phyloP scores from a whole-genome alignment of 441 rosid genomes.

The Populus hybrid region DNA sequence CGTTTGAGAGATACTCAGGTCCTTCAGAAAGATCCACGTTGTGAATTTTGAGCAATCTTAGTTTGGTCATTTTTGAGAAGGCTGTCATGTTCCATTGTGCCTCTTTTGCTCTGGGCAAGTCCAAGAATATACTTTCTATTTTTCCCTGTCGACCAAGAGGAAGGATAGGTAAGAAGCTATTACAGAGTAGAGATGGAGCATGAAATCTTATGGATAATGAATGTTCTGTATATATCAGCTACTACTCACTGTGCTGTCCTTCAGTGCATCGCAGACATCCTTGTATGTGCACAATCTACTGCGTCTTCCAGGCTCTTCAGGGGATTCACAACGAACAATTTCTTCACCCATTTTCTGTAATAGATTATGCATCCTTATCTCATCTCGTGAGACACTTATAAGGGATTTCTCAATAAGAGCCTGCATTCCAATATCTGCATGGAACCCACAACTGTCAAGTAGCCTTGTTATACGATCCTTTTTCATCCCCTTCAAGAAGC shows the following conservation, averaged over 20 bases:
- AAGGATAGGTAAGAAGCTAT: background rate
- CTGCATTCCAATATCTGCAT: background rate
- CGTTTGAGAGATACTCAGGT: background rate
- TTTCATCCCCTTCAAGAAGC: slow-evolving; percentile 3
- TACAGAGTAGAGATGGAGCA: background rate
- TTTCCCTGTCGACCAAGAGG: background rate
- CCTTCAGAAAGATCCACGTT: background rate
- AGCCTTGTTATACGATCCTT: background rate
- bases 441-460: background rate
- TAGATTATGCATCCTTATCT: slow-evolving; percentile 20
- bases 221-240: slow-evolving; percentile 1
- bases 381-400: background rate
- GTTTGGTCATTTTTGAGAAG: background rate
- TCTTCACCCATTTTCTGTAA: slow-evolving; percentile 22
- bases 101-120: slow-evolving; percentile 15
- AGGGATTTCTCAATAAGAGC: slow-evolving; percentile 17
- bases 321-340: slow-evolving; percentile 17
- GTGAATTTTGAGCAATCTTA: background rate
- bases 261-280: slow-evolving; percentile 6
- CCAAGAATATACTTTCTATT: no score
- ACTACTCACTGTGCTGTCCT: slow-evolving; percentile 12
- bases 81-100: background rate
- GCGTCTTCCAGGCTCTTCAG: slow-evolving; percentile 10
- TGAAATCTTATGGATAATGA: slow-evolving; percentile 6
- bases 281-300: slow-evolving; percentile 12